A percentile compares a stretch with the other conserved stretches of the same genome.
Evolutionary conservation across 148 eudicot species (phyloP).

Genomic region (Heliosperma pusillum): DNA sequence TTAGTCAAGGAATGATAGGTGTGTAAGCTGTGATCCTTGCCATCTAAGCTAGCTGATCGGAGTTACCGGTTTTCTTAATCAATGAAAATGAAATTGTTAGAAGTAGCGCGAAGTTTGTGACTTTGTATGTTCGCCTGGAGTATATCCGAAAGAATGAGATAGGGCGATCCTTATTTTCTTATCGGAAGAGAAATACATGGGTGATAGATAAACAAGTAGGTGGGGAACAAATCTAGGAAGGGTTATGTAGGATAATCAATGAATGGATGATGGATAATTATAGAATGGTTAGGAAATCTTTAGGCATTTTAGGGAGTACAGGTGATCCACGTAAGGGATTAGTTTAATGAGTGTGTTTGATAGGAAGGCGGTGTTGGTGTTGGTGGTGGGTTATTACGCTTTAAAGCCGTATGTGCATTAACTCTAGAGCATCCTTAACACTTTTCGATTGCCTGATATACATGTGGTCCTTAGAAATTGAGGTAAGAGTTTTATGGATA

Average conservation of each 20-base stretch:
- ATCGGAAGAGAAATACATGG: background rate
- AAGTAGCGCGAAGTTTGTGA: background rate
- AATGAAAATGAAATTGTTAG: background rate
- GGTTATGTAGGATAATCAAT: conserved; percentile 14
- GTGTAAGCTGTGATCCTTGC: background rate
- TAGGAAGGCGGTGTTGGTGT: conserved; percentile 19
- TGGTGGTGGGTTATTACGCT: conserved; percentile 17
- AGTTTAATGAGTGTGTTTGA: conserved; percentile 9
- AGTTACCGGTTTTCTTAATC: background rate
- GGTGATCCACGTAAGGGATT: conserved; percentile 20
- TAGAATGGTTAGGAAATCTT: background rate
- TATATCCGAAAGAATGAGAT: background rate
- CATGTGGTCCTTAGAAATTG: conserved; percentile 24
- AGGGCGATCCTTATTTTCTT: background rate
- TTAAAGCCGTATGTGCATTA: conserved; percentile 18
- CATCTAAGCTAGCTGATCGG: conserved; percentile 10
- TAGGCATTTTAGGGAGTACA: conserved; percentile 20
- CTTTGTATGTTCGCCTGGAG: background rate
- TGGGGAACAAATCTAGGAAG: conserved; percentile 3
- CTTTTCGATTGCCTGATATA: conserved; percentile 12
- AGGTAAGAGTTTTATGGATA: conserved; percentile 14
- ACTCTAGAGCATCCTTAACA: conserved; percentile 14
- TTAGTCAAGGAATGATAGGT: conserved; percentile 1
- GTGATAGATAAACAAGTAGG: background rate
- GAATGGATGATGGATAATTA: conserved; percentile 13